Evolutionary conservation across 305 asterid species (phyloP).

Genomic region (Fraxinus floribunda): DNA sequence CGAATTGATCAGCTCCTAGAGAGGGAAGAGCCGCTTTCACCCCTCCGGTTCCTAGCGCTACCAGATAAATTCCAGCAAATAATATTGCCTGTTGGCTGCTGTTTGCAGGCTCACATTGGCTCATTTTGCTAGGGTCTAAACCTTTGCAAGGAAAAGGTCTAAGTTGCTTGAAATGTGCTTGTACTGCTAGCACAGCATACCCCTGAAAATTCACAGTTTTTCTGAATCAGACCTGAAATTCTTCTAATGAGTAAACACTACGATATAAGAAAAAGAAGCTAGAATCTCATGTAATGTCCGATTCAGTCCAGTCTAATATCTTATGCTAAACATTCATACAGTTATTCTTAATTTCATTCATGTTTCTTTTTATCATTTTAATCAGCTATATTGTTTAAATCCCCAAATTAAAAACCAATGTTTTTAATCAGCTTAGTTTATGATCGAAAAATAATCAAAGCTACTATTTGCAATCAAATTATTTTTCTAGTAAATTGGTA

Average conservation of each 20-base stretch:
- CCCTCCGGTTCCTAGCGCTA: constrained; percentile 65
- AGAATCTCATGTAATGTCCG: background rate
- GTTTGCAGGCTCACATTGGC: constrained; percentile 46
- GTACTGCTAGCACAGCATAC: constrained; percentile 55
- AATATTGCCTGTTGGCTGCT: constrained; percentile 47
- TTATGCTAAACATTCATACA: background rate
- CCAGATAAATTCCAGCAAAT: constrained; percentile 57
- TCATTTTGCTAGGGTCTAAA: constrained; percentile 25
- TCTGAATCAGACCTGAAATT: background rate
- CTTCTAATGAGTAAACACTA: background rate
- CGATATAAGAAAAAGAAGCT: background rate
- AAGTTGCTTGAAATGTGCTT: constrained; percentile 59
- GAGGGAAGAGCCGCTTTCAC: constrained; percentile 69
- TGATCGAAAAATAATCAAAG: background rate
- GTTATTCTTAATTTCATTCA: background rate
- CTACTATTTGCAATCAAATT: background rate
- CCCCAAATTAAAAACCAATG: background rate
- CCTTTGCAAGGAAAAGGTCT: constrained; percentile 70
- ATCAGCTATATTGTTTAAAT: background rate
- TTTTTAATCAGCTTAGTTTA: background rate
- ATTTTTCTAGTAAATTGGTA: background rate
- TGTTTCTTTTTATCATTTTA: background rate
- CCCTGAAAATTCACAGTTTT: constrained; percentile 44
- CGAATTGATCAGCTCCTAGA: constrained; percentile 77
- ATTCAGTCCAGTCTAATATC: background rate